Evolutionary conservation across 192 early-diverging fungal species (phyloP), one percentile per base, ranked within the genome.

Genomic region (Rhizophagus clarus): DNA sequence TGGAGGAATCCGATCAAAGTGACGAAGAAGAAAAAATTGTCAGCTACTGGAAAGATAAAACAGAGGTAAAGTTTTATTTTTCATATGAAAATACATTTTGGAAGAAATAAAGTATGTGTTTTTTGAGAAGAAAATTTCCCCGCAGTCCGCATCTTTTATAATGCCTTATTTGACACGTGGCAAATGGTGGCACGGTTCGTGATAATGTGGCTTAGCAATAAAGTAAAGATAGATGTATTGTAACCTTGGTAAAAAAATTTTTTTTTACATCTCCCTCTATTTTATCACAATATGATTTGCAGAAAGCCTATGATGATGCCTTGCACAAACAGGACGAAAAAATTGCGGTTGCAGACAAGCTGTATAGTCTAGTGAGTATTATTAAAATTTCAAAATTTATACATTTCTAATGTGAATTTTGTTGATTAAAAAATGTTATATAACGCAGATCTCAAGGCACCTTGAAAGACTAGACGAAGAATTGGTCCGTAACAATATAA

Each of bases 261-360:
- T 5, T 5, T 20, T 56, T 56, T 20, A 51, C 49, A 56, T 56
- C 49, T 56, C 49, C 49, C 63, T 31, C 29, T 29, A 66, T 66
- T 66, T 66, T 31, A 66, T 66, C 29, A 31, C 42, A 45, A 45
- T 45, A 45, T 45, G 42, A 45, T 45, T 45, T 45, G 12, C 34
- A 70, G 68, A 70, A 70, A 40, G 29, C 29, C 34, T 70, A 37
- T 70, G 68, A 70, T 37, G 68, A 70, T 9, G 29, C 68, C 22
- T 12, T 70, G 68, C 68, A 70, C 31, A 70, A 42, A 70, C 68
- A 70, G 22, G 68, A 70, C 22, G 68, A 70, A 70, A 70, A 70
- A 70, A 70, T 70, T 42, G 68, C 68, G 3, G 34, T 70, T 28
- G 34, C 68, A n/a, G 68, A 70, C 42, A 70, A 70, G 14, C 34